A percentile compares a stretch with the other conserved stretches of the same genome.
These are phyloP conservation scores for Ganoderma meredithae DNA, from an alignment of 1,284 basidiomycete species.

Conservation along the genomic window DNA sequence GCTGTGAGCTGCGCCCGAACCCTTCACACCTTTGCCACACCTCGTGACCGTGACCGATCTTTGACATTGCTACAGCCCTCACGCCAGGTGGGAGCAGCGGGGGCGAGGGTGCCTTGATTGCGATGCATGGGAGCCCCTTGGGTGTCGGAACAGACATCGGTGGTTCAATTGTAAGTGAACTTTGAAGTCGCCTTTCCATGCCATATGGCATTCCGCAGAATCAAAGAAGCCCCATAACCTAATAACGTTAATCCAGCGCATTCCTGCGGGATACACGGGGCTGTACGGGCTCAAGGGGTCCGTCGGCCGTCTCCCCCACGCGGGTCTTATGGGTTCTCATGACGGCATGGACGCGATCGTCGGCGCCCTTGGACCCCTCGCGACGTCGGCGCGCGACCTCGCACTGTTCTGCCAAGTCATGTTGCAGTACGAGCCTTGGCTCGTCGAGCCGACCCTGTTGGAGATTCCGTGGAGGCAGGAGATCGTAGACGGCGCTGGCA, in stretches of 20 bases:
- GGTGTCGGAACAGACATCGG: constrained; percentile 70
- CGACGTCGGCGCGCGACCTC: constrained; percentile 59
- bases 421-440: constrained; percentile 60
- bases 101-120: constrained; percentile 70
- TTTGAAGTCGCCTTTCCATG: constrained; percentile 15
- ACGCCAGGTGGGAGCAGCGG: constrained; percentile 69
- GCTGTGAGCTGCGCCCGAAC: constrained; percentile 36
- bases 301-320: constrained; percentile 58
- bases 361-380: constrained; percentile 60
- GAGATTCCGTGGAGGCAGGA: constrained; percentile 61
- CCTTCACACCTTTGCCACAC: background rate
- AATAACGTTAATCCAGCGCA: constrained; percentile 42
- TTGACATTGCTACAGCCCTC: constrained; percentile 40
- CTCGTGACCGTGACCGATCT: constrained; percentile 24
- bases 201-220: constrained; percentile 15
- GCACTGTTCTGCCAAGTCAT: constrained; percentile 60
- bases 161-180: constrained; percentile 50
- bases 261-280: constrained; percentile 57
- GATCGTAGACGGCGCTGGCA: constrained; percentile 46
- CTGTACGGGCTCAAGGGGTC: constrained; percentile 64
- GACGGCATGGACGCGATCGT: constrained; percentile 62
- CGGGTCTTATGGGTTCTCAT: constrained; percentile 57
- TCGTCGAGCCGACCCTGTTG: constrained; percentile 57
- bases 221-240: constrained; percentile 20
- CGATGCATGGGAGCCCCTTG: constrained; percentile 61